Evolutionary conservation across 2,329 filamentous ascomycete species (phyloP), one percentile per base, ranked within the genome.

Genomic region (Epichloe amarillans): DNA sequence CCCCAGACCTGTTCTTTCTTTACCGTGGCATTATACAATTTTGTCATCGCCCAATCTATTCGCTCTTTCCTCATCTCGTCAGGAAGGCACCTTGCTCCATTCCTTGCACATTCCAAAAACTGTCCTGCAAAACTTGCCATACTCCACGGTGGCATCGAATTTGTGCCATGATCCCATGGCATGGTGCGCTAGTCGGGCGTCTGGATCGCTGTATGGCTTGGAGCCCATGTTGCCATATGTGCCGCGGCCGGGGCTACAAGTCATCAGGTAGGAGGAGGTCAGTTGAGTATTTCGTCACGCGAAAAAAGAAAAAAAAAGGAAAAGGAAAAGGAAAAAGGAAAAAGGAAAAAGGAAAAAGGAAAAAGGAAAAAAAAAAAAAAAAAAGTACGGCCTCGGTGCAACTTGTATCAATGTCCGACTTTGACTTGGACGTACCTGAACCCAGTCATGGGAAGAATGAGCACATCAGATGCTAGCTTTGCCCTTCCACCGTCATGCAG

Each of bases 201-300:
- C 55, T 14, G 54, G 49, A 39, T 58, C 50, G 19, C 46, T 54
- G 48, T 57, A 50, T 5, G 57, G 57, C 35, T 53, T 57, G 7
- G 57, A 59, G 37, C 57, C 57, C 57, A 59, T 58, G 49, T 56
- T 59, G 42, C 56, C 57, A 30, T 57, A 57, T n/a, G 39, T 52
- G 37, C 56, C 57, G 6, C 56, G 57, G 38, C 57, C 57, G 12
- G 54, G 57, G 23, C 54, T 58, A 33, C 15, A 10, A 49, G 10
- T n/a, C n/a, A 39, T 12, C 19, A 21, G 15, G 23, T 11, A 47
- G 15, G n/a, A n/a, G 23, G 6, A 47, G 21, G n/a, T 47, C 21
- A 30, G 41, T 43, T 43, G 14, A 23, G 46, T 14, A 26, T 19
- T 46, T 6, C 26, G 26, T 3, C 26, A 8, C 8, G 8, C 3